Base-by-base conservation (phyloP, 2,329 filamentous ascomycete genomes). In the Hymenoscyphus repandus region DNA sequence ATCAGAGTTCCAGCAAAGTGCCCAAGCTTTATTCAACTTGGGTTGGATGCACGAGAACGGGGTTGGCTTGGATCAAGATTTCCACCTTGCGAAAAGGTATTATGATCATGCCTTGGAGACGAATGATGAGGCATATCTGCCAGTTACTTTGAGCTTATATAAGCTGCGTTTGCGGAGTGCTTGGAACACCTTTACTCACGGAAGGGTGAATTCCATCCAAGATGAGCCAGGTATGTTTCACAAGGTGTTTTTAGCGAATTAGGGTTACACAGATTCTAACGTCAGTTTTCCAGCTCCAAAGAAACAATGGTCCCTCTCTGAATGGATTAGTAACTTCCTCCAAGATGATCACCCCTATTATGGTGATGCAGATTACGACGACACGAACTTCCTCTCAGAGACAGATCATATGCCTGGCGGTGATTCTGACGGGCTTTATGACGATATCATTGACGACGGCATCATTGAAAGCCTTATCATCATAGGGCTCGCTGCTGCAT, bases 21-120 rank as follows among this genome's bases (percentile, higher is more conserved):
- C 92, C 2, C 95, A 99, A 70, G 93, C 95, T 12, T 82, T 96
- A 51, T 99, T 90, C 80, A 97, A 99, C 63, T 75, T 99, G 12
- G 95, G 93, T 5, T 99, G 93, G 93, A 97, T 99, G 92, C 90
- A 99, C 64, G 93, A 99, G 70, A 96, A 97, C 64, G 93, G 93
- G 6, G 77, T 97, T 45, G 90, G 91, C 1, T 80, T 97, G 17
- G 86, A 88, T 49, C 93, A 99, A 66, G 93, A 99, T 66, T 99
- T 95, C 67, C 93, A 99, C 65, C 82, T 99, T 50, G 93, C 95
- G 2, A 99, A 99, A 71, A 78, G 93, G 48, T 96, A 91, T 70
- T 99, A 99, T 65, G 93, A 99, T 62, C 79, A 93, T 54, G 92
- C 93, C 1, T 73, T 96, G 30, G 89, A 91, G 64, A 91, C 92